These are phyloP conservation scores for Brassica napus DNA, from an alignment of 345 rosid genomes.

Conservation along the genomic window DNA sequence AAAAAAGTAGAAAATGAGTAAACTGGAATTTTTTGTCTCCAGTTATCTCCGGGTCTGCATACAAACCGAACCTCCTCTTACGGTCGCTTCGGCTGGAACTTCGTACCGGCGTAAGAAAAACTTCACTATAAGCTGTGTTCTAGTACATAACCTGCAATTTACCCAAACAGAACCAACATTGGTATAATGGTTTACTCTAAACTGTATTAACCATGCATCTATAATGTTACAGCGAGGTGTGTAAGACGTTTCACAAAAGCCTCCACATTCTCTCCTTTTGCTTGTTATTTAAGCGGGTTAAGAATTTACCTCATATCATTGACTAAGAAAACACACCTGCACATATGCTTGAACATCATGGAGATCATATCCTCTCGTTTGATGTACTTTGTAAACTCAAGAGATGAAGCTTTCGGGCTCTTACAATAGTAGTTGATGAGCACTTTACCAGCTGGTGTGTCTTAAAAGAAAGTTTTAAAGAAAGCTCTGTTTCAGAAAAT, in stretches of 20 bases:
- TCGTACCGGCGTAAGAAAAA: slow-evolving; percentile 65
- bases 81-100: slow-evolving; percentile 40
- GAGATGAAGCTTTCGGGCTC: no score
- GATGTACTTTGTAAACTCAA: no score
- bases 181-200: neutral
- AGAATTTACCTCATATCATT: neutral
- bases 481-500: no score
- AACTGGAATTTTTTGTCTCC: neutral
- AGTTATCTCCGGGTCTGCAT: neutral
- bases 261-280: slow-evolving; percentile 44
- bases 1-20: neutral
- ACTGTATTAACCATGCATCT: neutral
- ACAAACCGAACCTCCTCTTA: slow-evolving; percentile 19
- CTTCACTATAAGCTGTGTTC: slow-evolving; percentile 82
- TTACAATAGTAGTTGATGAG: no score
- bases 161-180: slow-evolving; percentile 10
- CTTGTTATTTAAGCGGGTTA: slow-evolving; percentile 40
- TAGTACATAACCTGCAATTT: slow-evolving; percentile 69
- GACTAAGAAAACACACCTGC: no score
- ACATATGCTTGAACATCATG: no score
- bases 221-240: slow-evolving; percentile 47
- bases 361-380: no score
- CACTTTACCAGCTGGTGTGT: no score
- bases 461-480: no score
- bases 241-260: slow-evolving; percentile 54